A percentile compares a stretch with the other conserved stretches of the same genome.
These are phyloP conservation scores for Plantago coronopus DNA, from an alignment of 305 asterid genomes.

Conservation along the genomic window DNA sequence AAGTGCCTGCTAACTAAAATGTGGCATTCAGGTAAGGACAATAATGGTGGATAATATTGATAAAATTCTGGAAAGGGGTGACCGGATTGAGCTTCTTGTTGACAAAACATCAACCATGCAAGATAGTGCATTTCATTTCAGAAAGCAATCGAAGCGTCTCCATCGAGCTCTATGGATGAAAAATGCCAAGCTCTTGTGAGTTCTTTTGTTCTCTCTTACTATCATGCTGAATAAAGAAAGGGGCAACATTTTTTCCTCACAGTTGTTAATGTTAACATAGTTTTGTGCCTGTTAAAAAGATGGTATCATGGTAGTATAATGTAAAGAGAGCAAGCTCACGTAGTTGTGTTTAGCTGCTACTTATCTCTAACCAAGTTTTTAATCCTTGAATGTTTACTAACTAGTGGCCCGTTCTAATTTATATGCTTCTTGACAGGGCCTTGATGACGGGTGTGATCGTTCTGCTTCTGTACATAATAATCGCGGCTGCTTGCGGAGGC, in stretches of 20 bases:
- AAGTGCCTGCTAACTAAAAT: slow-evolving; percentile 18
- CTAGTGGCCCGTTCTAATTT: background rate
- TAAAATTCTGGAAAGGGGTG: slow-evolving; percentile 93
- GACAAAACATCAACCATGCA: slow-evolving; percentile 97
- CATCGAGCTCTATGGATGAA: slow-evolving; percentile 94
- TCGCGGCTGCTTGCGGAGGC: slow-evolving; percentile 59
- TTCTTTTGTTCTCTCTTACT: slow-evolving; percentile 16
- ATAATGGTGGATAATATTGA: slow-evolving; percentile 97
- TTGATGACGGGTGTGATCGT: slow-evolving; percentile 48
- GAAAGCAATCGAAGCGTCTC: slow-evolving; percentile 92
- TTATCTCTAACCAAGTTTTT: slow-evolving; percentile 1
- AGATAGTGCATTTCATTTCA: slow-evolving; percentile 91
- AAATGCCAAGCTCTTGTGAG: slow-evolving; percentile 93
- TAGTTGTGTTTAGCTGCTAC: background rate
- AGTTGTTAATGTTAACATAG: no score
- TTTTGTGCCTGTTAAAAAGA: no score
- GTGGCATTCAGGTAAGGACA: slow-evolving; percentile 64
- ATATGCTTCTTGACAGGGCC: slow-evolving; percentile 31
- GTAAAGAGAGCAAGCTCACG: no score
- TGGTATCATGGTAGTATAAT: no score
- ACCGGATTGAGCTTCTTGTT: slow-evolving; percentile 89
- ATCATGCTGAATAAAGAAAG: background rate
- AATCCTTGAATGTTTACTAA: background rate
- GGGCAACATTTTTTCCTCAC: background rate
- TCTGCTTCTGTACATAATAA: slow-evolving; percentile 45